These are phyloP conservation scores for Pyropia yezoensis DNA, from an alignment of 23 red algal species.

Conservation along the genomic window DNA sequence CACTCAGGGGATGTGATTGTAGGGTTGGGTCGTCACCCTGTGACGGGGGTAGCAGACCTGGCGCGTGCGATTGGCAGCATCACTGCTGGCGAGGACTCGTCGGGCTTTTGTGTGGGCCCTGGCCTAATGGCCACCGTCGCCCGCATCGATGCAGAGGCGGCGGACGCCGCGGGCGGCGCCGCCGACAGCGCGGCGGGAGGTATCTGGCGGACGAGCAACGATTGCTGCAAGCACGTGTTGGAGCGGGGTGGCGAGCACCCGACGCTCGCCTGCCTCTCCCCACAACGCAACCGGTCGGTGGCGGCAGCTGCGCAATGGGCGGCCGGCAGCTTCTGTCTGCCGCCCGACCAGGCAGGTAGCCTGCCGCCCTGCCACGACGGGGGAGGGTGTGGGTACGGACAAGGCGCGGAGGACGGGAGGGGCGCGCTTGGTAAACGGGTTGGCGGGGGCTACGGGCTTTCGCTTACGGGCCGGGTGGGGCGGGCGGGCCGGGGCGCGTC, in stretches of 20 bases:
- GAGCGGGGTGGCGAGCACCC: background rate
- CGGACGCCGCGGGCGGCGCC: background rate
- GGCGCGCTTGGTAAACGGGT: background rate
- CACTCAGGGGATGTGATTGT: constrained; percentile 23
- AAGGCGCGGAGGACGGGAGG: background rate
- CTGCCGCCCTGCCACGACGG: background rate
- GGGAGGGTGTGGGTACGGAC: background rate
- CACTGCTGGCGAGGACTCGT: background rate
- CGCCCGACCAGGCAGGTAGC: too few relatives aligned
- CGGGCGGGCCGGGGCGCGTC: background rate
- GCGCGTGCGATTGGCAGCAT: constrained; percentile 8
- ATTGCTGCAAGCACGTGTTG: background rate
- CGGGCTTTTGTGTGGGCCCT: constrained; percentile 41
- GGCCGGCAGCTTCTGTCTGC: too few relatives aligned
- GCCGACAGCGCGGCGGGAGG: background rate
- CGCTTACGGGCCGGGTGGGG: background rate
- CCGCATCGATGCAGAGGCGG: background rate
- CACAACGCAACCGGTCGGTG: constrained; percentile 4
- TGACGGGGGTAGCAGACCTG: constrained; percentile 5
- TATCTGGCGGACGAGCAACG: background rate
- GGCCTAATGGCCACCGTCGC: background rate
- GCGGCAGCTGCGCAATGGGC: background rate
- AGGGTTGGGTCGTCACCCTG: constrained; percentile 2
- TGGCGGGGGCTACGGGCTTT: background rate
- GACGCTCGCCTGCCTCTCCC: background rate